Base-by-base conservation (phyloP, 352 stramenopile species). In the Phytopythium montanum region DNA sequence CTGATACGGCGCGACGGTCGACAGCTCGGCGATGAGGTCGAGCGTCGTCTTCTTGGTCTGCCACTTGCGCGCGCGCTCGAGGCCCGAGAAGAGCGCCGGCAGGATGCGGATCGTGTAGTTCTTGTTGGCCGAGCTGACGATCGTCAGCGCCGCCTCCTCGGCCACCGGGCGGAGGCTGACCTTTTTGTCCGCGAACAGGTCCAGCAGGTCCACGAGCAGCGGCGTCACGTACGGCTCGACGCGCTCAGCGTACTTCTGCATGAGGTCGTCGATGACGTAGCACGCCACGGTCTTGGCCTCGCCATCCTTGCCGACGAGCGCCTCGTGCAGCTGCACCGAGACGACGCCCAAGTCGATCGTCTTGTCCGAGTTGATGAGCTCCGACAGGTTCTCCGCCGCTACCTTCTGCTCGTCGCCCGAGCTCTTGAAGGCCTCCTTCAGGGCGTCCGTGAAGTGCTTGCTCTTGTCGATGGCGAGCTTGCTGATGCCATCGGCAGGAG, bases 31-130 rank as follows among this genome's bases (percentile, higher is more conserved):
- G 52, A 99, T 84, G 29, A 98, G 91, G 62, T 98, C 89, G 28
- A 99, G 92, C 39, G 96, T 82, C 39, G 97, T 72, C 70, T 98
- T 97, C 76, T 98, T 97, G n/a, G 94, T 98, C 69, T 98, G 95
- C 96, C 96, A 99, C 82, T 98, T 99, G 65, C 87, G 78, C 31
- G 67, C 79, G 51, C 92, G 82, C 42, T 95, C 81, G 1, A 96
- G 72, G 53, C 76, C 81, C 49, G 81, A 79, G 76, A 99, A 99
- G 44, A 99, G 82, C 48, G 85, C 73, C 52, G 96, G 94, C 51
- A 99, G 61, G 7, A 90, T 65, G 42, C 82, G 81, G 66, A 95
- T 91, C 59, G 82, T 80, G 61, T 67, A 91, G 79, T 94, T 94
- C 75, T 93, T 90, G 75, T 95, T 95, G 39, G 81, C 69, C 45